phyloP scores from a whole-genome alignment of 2,329 filamentous ascomycete species.

The Ascochyta clinopodiicola region DNA sequence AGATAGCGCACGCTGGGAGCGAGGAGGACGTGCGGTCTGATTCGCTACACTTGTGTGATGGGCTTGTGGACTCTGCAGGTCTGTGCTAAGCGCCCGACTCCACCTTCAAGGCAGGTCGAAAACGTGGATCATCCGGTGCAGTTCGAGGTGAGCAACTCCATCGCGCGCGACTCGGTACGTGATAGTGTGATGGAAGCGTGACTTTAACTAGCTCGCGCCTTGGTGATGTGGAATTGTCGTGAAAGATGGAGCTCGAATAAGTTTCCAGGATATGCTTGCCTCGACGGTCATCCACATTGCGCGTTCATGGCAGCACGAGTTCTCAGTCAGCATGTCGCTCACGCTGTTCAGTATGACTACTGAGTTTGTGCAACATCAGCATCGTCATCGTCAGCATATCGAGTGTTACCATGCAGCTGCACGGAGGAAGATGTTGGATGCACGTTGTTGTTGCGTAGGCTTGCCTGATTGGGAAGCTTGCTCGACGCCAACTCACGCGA shows the following conservation, averaged over 20 bases:
- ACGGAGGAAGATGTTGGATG: not conserved
- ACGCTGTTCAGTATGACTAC: not conserved
- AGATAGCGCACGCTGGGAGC: conserved; percentile 25
- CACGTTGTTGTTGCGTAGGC: conserved; percentile 4
- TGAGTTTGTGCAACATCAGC: not conserved
- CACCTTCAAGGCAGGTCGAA: conserved; percentile 16
- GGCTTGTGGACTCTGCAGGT: conserved; percentile 26
- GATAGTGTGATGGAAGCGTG: conserved; percentile 40
- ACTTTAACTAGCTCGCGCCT: conserved; percentile 8
- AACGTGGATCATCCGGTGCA: conserved; percentile 19
- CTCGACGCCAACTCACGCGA: conserved; percentile 13
- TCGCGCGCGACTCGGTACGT: conserved; percentile 27
- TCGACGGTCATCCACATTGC: not conserved
- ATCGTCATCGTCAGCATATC: not conserved
- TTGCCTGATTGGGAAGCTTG: conserved; percentile 1
- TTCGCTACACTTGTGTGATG: conserved; percentile 35
- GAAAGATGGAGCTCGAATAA: not conserved
- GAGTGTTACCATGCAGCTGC: conserved; percentile 1
- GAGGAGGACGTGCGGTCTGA: conserved; percentile 21
- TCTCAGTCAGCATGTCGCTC: conserved; percentile 9
- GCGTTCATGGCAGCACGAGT: conserved; percentile 5
- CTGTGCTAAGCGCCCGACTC: conserved; percentile 41
- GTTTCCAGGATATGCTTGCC: not conserved
- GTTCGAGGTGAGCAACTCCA: conserved; percentile 5
- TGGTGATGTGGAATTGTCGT: not conserved